These are phyloP conservation scores for Asterionellopsis glacialis DNA, from an alignment of 108 stramenopile genomes.

Conservation along the genomic window DNA sequence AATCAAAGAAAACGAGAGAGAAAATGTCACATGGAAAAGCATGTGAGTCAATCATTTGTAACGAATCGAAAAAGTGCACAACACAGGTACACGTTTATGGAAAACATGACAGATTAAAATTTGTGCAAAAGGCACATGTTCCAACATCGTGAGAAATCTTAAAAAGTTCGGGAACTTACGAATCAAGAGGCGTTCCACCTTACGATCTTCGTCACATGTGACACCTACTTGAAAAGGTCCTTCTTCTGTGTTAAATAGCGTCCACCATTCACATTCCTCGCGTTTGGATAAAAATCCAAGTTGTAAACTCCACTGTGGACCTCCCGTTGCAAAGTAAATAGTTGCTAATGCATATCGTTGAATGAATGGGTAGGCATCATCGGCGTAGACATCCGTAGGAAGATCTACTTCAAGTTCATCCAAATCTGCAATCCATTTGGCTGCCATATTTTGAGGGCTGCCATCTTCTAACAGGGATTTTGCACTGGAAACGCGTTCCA, in stretches of 20 bases:
- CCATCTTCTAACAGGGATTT: too few species aligned
- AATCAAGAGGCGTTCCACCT: background rate
- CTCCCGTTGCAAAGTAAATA: conserved; percentile 35
- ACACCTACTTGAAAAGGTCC: background rate
- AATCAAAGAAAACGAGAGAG: background rate
- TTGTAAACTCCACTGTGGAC: conserved; percentile 23
- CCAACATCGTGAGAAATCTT: too few species aligned
- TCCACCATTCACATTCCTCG: conserved; percentile 7
- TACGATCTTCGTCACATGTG: background rate
- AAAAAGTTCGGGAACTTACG: conserved; percentile 1
- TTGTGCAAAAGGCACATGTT: too few species aligned
- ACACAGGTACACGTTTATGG: background rate
- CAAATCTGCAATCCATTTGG: conserved; percentile 3
- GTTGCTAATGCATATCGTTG: conserved; percentile 47
- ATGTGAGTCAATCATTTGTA: background rate
- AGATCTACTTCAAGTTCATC: conserved; percentile 1
- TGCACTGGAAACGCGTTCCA: too few species aligned
- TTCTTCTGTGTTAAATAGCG: background rate
- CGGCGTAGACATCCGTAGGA: background rate
- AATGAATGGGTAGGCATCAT: background rate
- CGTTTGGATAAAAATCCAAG: conserved; percentile 7
- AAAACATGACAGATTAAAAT: background rate
- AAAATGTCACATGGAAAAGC: background rate
- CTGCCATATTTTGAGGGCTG: conserved; percentile 1
- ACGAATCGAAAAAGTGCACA: background rate